Conservation (phyloP, 345 rosid genomes). For the Raphanus sativus region DNA sequence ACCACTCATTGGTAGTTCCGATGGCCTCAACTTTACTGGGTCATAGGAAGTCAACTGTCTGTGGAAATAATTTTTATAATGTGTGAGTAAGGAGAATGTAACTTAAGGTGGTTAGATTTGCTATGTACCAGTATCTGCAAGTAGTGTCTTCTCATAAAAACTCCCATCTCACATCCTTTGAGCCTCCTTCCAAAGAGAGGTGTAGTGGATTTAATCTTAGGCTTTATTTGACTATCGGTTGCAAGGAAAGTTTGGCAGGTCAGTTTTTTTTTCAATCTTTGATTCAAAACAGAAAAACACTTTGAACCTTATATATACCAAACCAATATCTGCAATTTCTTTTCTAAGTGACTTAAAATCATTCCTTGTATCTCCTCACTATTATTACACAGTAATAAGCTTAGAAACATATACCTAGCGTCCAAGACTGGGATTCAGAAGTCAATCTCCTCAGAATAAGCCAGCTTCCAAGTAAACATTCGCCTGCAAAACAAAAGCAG, state of each 20-base stretch:
- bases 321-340: not conserved
- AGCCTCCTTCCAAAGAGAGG: not conserved
- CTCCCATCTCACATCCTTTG: not conserved
- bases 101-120: too few species aligned
- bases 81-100: too few species aligned
- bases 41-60: too few species aligned
- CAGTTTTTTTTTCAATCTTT: too few species aligned
- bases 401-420: not conserved
- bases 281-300: not conserved
- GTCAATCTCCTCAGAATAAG: not conserved
- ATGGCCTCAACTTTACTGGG: too few species aligned
- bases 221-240: not conserved
- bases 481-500: not conserved
- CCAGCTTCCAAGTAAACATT: not conserved
- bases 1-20: too few species aligned
- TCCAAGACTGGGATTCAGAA: not conserved
- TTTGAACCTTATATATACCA: not conserved
- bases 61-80: too few species aligned
- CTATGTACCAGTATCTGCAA: not conserved
- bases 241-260: not conserved
- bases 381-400: not conserved
- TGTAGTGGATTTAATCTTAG: not conserved
- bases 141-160: not conserved
- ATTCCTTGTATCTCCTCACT: not conserved
- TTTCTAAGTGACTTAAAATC: not conserved